phyloP scores from a whole-genome alignment of 768 basidiomycete genomes.

The Suillus weaverae region DNA sequence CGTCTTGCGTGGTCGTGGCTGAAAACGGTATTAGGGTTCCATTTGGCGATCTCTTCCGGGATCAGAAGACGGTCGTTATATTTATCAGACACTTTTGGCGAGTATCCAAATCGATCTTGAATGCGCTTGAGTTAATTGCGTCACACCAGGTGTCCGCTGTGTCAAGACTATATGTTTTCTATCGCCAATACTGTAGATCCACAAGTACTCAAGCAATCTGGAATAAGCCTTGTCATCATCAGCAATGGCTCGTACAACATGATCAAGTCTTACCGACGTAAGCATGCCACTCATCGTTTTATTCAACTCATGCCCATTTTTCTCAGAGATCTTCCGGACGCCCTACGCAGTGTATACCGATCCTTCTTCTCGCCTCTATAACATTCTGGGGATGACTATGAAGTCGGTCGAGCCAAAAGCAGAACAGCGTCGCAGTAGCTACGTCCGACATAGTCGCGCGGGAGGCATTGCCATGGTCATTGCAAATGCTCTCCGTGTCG shows the following conservation, averaged over 20 bases:
- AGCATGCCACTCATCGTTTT: slow-evolving; percentile 22
- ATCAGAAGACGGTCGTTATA: slow-evolving; percentile 65
- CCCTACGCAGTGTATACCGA: slow-evolving; percentile 81
- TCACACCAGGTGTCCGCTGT: slow-evolving; percentile 62
- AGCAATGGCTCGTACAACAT: slow-evolving; percentile 77
- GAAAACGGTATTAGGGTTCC: slow-evolving; percentile 63
- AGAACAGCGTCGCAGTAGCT: slow-evolving; percentile 50
- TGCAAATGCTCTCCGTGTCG: slow-evolving; percentile 63
- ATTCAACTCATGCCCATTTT: not conserved
- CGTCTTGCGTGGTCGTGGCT: slow-evolving; percentile 60
- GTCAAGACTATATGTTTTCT: slow-evolving; percentile 85
- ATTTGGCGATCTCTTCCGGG: slow-evolving; percentile 68
- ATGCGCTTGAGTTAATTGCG: not conserved
- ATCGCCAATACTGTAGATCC: slow-evolving; percentile 50
- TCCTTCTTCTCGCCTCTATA: slow-evolving; percentile 66
- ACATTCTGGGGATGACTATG: slow-evolving; percentile 72
- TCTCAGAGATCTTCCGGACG: slow-evolving; percentile 63
- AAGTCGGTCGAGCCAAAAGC: slow-evolving; percentile 43
- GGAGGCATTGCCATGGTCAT: slow-evolving; percentile 76
- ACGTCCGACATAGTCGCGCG: slow-evolving; percentile 65
- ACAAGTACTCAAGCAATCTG: slow-evolving; percentile 46
- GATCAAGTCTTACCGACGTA: slow-evolving; percentile 72
- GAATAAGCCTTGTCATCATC: slow-evolving; percentile 68
- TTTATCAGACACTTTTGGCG: slow-evolving; percentile 89
- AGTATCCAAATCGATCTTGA: slow-evolving; percentile 12